These are phyloP conservation scores for Phytophthora podocarpi DNA, from an alignment of 352 stramenopile species.

Conservation along the genomic window DNA sequence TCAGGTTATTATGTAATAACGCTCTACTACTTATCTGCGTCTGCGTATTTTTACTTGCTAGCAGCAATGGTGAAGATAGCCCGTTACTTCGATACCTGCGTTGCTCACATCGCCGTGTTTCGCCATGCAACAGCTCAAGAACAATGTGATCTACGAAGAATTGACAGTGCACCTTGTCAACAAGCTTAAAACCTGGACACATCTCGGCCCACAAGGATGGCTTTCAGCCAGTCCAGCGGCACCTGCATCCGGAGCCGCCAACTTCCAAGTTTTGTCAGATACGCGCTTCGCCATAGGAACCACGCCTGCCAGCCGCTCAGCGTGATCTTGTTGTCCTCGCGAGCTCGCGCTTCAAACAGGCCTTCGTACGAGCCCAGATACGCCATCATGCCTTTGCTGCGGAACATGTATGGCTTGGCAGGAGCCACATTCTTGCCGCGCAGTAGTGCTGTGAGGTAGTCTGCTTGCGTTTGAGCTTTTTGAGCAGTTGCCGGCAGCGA, in stretches of 20 bases:
- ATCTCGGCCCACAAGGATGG: constrained; percentile 95
- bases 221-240: constrained; percentile 97
- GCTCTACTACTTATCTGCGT: no score
- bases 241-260: constrained; percentile 94
- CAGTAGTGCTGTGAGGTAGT: constrained; percentile 67
- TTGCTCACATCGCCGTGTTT: no score
- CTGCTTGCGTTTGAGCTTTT: constrained; percentile 84
- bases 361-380: constrained; percentile 94
- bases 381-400: constrained; percentile 93
- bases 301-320: constrained; percentile 91
- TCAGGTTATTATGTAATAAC: no score
- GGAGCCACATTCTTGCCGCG: constrained; percentile 57
- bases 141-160: no score
- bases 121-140: no score
- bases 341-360: constrained; percentile 78
- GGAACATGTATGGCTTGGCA: constrained; percentile 71
- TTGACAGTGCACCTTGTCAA: no score
- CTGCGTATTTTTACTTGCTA: no score
- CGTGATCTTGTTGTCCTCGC: constrained; percentile 52
- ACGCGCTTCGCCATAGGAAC: constrained; percentile 94
- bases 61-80: no score
- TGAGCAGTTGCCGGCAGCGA: constrained; percentile 92
- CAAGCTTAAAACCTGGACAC: constrained; percentile 95
- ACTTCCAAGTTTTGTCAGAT: constrained; percentile 95
- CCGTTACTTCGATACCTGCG: no score